phyloP scores from a whole-genome alignment of 1,284 basidiomycete species.

The Pseudozyma sp. region DNA sequence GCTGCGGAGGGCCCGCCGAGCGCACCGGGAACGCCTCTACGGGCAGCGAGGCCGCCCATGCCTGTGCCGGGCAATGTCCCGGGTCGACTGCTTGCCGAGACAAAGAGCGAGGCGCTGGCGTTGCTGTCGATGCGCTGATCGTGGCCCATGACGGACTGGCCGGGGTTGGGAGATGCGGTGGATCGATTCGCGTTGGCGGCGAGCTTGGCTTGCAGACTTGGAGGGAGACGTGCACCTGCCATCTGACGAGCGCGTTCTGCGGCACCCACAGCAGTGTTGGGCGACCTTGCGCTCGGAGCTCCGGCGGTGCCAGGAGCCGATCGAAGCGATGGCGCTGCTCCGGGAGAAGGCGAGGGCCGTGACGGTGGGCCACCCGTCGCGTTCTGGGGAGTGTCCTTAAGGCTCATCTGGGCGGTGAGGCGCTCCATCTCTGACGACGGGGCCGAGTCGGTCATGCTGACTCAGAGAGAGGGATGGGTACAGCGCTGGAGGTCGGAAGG shows the following conservation, averaged over 20 bases:
- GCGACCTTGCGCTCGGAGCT: conserved; percentile 15
- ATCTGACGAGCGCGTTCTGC: conserved; percentile 59
- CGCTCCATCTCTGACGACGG: conserved; percentile 37
- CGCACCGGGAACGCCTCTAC: conserved; percentile 70
- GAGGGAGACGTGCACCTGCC: conserved; percentile 72
- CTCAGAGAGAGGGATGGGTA: neutral
- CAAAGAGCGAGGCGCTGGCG: conserved; percentile 52
- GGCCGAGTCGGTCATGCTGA: conserved; percentile 29
- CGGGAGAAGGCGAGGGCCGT: conserved; percentile 15
- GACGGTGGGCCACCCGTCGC: conserved; percentile 41
- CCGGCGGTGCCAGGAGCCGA: conserved; percentile 20
- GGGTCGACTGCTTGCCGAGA: conserved; percentile 29
- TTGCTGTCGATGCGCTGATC: conserved; percentile 57
- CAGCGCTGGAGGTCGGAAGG: neutral
- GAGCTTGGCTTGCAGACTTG: conserved; percentile 91
- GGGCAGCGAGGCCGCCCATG: conserved; percentile 49
- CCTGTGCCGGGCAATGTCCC: conserved; percentile 34
- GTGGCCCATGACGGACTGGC: conserved; percentile 44
- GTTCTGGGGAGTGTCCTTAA: conserved; percentile 33
- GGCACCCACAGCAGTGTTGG: conserved; percentile 43
- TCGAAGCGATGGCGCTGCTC: conserved; percentile 14
- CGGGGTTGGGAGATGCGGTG: conserved; percentile 20
- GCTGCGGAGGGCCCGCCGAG: conserved; percentile 72
- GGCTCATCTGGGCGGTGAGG: conserved; percentile 42
- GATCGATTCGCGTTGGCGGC: conserved; percentile 72